phyloP scores from a whole-genome alignment of 805 yeast species.

The Candida cerambycidarum region DNA sequence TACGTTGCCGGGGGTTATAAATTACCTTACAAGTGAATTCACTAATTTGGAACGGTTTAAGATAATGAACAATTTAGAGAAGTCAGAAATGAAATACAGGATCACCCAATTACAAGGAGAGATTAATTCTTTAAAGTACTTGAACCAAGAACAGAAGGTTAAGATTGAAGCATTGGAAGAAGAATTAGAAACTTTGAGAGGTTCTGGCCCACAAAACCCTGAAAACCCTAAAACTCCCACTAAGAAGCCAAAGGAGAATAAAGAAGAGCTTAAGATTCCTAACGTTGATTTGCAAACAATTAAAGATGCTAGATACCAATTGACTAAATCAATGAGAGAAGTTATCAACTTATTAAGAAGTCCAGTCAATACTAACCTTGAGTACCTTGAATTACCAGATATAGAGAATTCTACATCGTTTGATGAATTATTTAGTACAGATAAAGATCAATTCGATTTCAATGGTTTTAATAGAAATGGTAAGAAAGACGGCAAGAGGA shows the following conservation, averaged over 20 bases:
- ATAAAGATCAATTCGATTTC: slow-evolving; percentile 13
- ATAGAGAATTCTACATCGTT: slow-evolving; percentile 14
- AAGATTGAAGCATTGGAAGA: slow-evolving; percentile 39
- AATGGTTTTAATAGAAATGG: slow-evolving; percentile 7
- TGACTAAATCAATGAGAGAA: slow-evolving; percentile 37
- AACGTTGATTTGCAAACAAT: slow-evolving; percentile 33
- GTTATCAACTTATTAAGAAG: slow-evolving; percentile 32
- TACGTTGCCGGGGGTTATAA: slow-evolving; percentile 60
- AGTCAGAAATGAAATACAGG: slow-evolving; percentile 50
- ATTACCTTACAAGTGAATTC: slow-evolving; percentile 58
- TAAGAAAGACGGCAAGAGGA: not conserved
- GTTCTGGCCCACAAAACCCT: not conserved
- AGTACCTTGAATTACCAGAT: slow-evolving; percentile 16
- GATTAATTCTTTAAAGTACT: slow-evolving; percentile 41
- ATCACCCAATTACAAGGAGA: slow-evolving; percentile 55
- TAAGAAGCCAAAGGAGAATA: too few species aligned
- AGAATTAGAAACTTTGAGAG: slow-evolving; percentile 14
- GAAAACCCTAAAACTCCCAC: too few species aligned
- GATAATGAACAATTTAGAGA: slow-evolving; percentile 54
- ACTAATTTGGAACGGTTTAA: slow-evolving; percentile 44
- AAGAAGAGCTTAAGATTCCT: too few species aligned
- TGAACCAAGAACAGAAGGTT: slow-evolving; percentile 42
- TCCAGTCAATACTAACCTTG: slow-evolving; percentile 20
- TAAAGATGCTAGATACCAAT: slow-evolving; percentile 31
- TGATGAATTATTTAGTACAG: slow-evolving; percentile 13